Percentiles rank a stretch among this genome's conserved stretches.
Conservation (phyloP, 345 rosid species). For the Leavenworthia alabamica region DNA sequence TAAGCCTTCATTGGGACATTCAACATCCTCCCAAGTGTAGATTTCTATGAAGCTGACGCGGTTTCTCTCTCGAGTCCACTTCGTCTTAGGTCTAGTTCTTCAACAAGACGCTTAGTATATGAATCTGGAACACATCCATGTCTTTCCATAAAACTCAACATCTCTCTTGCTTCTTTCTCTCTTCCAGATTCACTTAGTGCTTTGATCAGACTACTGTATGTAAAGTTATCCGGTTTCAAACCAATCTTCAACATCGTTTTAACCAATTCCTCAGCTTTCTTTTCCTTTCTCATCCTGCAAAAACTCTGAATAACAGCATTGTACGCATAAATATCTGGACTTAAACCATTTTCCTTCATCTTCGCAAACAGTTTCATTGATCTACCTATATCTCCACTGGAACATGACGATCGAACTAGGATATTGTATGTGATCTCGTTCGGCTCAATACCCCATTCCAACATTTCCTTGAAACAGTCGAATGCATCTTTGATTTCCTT, state of each 20-base stretch:
- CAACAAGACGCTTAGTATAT: slow-evolving; percentile 40
- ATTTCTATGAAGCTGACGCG: slow-evolving; percentile 15
- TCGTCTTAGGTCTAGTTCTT: slow-evolving; percentile 24
- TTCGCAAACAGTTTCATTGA: slow-evolving; percentile 46
- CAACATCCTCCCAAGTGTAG: background rate
- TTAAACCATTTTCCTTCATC: slow-evolving; percentile 58
- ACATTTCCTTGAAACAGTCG: slow-evolving; percentile 74
- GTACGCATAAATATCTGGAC: slow-evolving; percentile 56
- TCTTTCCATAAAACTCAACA: slow-evolving; percentile 48
- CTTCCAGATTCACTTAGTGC: slow-evolving; percentile 48
- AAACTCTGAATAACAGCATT: slow-evolving; percentile 57
- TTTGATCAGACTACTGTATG: slow-evolving; percentile 50
- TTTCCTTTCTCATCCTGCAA: slow-evolving; percentile 48
- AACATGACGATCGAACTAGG: slow-evolving; percentile 51
- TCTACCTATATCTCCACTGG: slow-evolving; percentile 44
- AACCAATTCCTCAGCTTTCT: slow-evolving; percentile 53
- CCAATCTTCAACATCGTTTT: slow-evolving; percentile 45
- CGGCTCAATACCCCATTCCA: slow-evolving; percentile 73
- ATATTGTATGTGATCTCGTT: slow-evolving; percentile 65
- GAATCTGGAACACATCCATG: slow-evolving; percentile 61
- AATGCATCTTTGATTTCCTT: slow-evolving; percentile 61
- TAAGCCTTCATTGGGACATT: background rate
- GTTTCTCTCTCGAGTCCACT: slow-evolving; percentile 10
- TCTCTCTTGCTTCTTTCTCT: slow-evolving; percentile 52
- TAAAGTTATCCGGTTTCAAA: slow-evolving; percentile 58